Evolutionary conservation across 1,284 basidiomycete species (phyloP).

Genomic region (Apiotrichum domesticum): DNA sequence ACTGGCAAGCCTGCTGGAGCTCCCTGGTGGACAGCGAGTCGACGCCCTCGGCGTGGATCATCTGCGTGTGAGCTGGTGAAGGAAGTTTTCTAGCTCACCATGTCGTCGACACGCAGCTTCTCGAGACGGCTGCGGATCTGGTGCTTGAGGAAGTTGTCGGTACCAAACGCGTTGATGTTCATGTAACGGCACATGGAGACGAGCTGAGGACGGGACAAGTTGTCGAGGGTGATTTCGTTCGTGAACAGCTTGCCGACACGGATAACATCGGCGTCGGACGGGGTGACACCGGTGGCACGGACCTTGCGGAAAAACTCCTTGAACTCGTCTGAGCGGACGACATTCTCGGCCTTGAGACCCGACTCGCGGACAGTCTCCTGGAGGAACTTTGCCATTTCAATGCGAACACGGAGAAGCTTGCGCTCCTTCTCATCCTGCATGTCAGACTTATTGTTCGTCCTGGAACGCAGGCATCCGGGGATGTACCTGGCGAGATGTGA

Average conservation of each 20-base stretch:
- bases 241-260: slow-evolving; percentile 95
- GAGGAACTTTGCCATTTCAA: slow-evolving; percentile 99
- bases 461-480: too few species aligned
- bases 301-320: slow-evolving; percentile 99
- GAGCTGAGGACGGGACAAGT: slow-evolving; percentile 91
- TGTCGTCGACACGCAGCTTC: slow-evolving; percentile 84
- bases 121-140: slow-evolving; percentile 81
- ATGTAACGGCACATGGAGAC: slow-evolving; percentile 97
- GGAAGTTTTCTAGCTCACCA: slow-evolving; percentile 14
- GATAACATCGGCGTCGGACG: slow-evolving; percentile 80
- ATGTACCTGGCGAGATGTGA: slow-evolving; percentile 7
- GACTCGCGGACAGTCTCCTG: slow-evolving; percentile 95
- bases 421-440: slow-evolving; percentile 90
- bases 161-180: slow-evolving; percentile 97
- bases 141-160: slow-evolving; percentile 95
- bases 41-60: slow-evolving; percentile 83
- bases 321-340: slow-evolving; percentile 90
- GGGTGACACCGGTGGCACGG: slow-evolving; percentile 88
- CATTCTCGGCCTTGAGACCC: slow-evolving; percentile 83
- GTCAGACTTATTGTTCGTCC: too few species aligned
- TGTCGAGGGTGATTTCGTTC: slow-evolving; percentile 95
- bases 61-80: slow-evolving; percentile 17
- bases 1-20: slow-evolving; percentile 87
- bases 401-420: slow-evolving; percentile 84
- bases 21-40: slow-evolving; percentile 85